These are phyloP conservation scores for Cryptococcus deneoformans DNA, from an alignment of 1,284 basidiomycete genomes.

Conservation along the genomic window DNA sequence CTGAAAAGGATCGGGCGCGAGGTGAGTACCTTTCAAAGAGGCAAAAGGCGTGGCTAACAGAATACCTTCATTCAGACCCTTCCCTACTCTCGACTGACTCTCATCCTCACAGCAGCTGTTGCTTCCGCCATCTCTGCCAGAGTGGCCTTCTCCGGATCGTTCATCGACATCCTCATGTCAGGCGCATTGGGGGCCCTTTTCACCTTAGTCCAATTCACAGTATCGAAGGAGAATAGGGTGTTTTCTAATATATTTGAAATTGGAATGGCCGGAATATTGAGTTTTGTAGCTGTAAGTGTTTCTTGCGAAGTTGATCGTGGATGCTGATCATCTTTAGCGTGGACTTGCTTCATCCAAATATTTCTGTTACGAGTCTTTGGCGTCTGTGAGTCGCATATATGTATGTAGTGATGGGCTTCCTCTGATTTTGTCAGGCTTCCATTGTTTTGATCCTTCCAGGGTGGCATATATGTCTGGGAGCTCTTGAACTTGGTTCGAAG, in stretches of 20 bases:
- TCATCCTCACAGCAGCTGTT: constrained; percentile 23
- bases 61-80: constrained; percentile 13
- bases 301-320: background rate
- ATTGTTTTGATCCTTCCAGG: constrained; percentile 36
- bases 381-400: constrained; percentile 16
- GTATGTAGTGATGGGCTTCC: background rate
- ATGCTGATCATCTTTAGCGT: constrained; percentile 13
- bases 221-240: constrained; percentile 22
- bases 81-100: constrained; percentile 23
- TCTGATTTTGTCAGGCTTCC: constrained; percentile 13
- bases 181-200: constrained; percentile 24
- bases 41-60: background rate
- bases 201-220: constrained; percentile 23
- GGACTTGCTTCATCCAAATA: constrained; percentile 25
- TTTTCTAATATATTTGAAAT: constrained; percentile 34
- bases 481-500: constrained; percentile 30
- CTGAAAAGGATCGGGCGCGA: constrained; percentile 24
- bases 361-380: constrained; percentile 33
- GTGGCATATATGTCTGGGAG: constrained; percentile 35
- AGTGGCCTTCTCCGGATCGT: constrained; percentile 32
- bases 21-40: constrained; percentile 6
- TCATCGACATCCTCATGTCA: constrained; percentile 32
- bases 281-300: constrained; percentile 27
- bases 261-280: constrained; percentile 29
- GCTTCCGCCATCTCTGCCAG: constrained; percentile 23